Percentiles rank a stretch among this genome's conserved stretches.
These are phyloP conservation scores for Climacium dendroides DNA, from an alignment of 225 moss, liverwort and hornwort genomes.

Conservation along the genomic window DNA sequence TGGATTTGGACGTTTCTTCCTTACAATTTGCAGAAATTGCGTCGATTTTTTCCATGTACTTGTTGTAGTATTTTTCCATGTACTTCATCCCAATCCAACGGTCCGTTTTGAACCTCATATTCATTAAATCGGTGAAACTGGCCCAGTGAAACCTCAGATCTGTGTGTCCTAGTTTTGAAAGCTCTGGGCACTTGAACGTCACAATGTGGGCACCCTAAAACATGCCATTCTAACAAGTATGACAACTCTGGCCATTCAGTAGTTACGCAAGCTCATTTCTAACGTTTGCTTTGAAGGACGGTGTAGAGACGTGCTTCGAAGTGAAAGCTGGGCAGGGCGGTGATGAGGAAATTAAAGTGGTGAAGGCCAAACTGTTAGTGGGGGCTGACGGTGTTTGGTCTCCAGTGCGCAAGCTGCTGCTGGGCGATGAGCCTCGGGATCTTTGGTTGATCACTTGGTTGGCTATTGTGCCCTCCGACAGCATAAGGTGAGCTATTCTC, in stretches of 20 bases:
- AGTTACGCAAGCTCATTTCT: not conserved
- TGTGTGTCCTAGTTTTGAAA: not conserved
- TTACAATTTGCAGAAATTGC: not conserved
- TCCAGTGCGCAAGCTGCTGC: slow-evolving; percentile 23
- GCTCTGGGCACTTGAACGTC: not conserved
- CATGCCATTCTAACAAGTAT: not conserved
- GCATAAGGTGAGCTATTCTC: slow-evolving; percentile 1
- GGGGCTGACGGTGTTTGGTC: slow-evolving; percentile 45
- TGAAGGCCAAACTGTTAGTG: slow-evolving; percentile 28
- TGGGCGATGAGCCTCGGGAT: slow-evolving; percentile 52
- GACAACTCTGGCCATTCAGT: not conserved
- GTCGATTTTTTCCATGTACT: not conserved
- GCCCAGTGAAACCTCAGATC: not conserved
- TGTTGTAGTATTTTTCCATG: not conserved
- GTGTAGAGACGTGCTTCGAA: slow-evolving; percentile 19
- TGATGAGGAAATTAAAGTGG: not conserved
- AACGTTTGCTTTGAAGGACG: slow-evolving; percentile 9
- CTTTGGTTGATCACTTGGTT: slow-evolving; percentile 39
- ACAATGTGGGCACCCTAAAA: not conserved
- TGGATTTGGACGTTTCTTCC: not conserved
- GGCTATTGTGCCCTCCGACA: slow-evolving; percentile 2
- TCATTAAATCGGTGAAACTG: not conserved
- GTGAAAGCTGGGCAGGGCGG: slow-evolving; percentile 3
- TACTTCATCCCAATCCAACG: not conserved
- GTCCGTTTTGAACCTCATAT: not conserved